Evolutionary conservation across 139 green algal species (phyloP), one percentile per base, ranked within the genome.

Genomic region (Mychonastes homosphaera): DNA sequence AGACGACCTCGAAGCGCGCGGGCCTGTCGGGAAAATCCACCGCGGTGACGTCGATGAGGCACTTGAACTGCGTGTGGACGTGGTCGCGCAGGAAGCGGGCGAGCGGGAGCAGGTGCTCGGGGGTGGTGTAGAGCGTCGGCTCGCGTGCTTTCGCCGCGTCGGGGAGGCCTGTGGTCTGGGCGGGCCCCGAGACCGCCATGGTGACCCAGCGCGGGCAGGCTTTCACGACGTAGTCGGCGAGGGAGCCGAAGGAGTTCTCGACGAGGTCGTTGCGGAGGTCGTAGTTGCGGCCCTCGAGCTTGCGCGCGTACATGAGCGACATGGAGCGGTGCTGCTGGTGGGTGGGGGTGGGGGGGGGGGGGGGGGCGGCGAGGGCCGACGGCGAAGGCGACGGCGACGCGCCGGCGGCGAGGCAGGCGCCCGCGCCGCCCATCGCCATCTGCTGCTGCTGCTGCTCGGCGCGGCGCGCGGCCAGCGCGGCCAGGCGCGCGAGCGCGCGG

Each of bases 1-100:
- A 91, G 34, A 90, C 79, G 12, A 92, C 74, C 59, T 89, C 74
- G 61, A 92, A 92, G 44, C 84, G 79, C 32, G 73, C 53, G 21
- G 64, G 62, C 30, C 80, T 73, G 63, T 83, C 78, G 33, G 84
- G 84, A 56, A 87, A 92, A 72, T 94, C 86, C 28, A 92, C 83
- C 19, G 78, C 86, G 13, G 80, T 89, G 39, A 94, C 57, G 62
- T 94, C 86, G 4, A 90, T 74, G 52, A 94, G 59, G 45, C 68
- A 72, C 62, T 87, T 88, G 55, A 83, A 89, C 68, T 87, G 78
- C 13, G 66, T 76, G 71, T 87, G 85, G n/a, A 76, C 68, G 56
- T 93, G 76, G 48, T 88, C 69, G 46, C 74, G 79, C 49, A 91
- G 72, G 63, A 74, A 82, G 35, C 64, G 64, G 46, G 19, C 57